Evolutionary conservation across 1,284 basidiomycete genomes (phyloP), one percentile per base, ranked within the genome.

Genomic region (Ustilago tritici): DNA sequence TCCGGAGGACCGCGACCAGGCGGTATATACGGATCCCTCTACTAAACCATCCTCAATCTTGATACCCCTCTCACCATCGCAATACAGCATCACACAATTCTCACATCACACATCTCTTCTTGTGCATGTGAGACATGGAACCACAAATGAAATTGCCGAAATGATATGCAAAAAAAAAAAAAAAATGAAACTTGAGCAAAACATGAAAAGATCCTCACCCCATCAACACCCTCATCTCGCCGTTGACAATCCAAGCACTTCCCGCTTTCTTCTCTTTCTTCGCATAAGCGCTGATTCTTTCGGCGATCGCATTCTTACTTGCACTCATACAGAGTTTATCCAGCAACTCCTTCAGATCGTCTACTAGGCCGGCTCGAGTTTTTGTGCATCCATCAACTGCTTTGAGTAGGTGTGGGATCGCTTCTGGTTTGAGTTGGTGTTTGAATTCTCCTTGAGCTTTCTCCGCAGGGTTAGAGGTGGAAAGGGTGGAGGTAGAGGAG

Each of bases 261-360:
- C 69, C 66, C 3, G 61, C 63, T 57, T 73, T 80, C 65, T 81
- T 82, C 58, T 82, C 80, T 56, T 69, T 73, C 19, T 56, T 62
- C 1, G 82, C 82, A 36, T 74, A 82, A 23, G 69, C 77, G 4
- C 65, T 56, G 19, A 83, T 40, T 10, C 76, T 65, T 32, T 78
- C 69, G 8, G 68, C 78, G 41, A 83, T 81, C 4, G 82, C 76
- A 35, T 75, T 74, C 68, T 83, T 83, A 47, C 76, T 79, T 3
- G 80, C 77, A 8, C 62, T 28, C 38, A 63, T 76, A n/a, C 76
- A 70, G 10, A 61, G 53, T 17, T 70, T 63, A n/a, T 74, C 79
- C 47, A 83, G 75, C 57, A 70, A 38, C 46, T 82, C 80, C 38
- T 81, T 77, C 8, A 83, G 46, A 43, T 83, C 82, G 53, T 83